These are phyloP conservation scores for Miscanthus sacchariflorus DNA, from an alignment of 202 grass and related monocot genomes.

Conservation along the genomic window DNA sequence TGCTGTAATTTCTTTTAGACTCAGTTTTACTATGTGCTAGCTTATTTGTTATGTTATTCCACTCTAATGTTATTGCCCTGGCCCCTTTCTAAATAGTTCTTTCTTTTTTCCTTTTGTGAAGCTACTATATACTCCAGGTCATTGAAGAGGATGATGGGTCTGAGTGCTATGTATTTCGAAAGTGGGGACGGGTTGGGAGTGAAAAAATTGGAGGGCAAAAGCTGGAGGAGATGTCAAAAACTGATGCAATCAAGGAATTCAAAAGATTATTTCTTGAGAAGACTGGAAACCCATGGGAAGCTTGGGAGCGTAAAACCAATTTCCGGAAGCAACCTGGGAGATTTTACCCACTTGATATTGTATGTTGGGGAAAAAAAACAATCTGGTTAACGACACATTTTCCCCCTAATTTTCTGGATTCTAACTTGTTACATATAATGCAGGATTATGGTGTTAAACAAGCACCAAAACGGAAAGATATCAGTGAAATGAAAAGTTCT, in stretches of 20 bases:
- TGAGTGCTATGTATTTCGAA: constrained; percentile 88
- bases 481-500: constrained; percentile 70
- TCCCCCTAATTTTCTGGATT: constrained; percentile 16
- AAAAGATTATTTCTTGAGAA: constrained; percentile 98
- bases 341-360: constrained; percentile 96
- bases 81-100: constrained; percentile 27
- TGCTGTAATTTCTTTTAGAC: neutral
- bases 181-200: constrained; percentile 95
- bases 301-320: constrained; percentile 83
- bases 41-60: constrained; percentile 11
- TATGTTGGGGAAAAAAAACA: constrained; percentile 45
- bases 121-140: constrained; percentile 94
- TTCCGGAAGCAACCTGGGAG: constrained; percentile 84
- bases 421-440: constrained; percentile 33
- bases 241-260: constrained; percentile 82
- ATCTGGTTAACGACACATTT: constrained; percentile 9
- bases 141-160: constrained; percentile 92
- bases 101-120: constrained; percentile 47
- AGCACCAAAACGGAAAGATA: constrained; percentile 66
- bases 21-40: neutral
- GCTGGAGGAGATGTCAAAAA: constrained; percentile 84
- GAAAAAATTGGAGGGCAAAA: constrained; percentile 87
- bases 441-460: constrained; percentile 94
- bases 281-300: constrained; percentile 94
- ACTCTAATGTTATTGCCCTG: neutral